These are phyloP conservation scores for Cordyceps cicadae DNA, from an alignment of 2,329 filamentous ascomycete species.

Conservation along the genomic window DNA sequence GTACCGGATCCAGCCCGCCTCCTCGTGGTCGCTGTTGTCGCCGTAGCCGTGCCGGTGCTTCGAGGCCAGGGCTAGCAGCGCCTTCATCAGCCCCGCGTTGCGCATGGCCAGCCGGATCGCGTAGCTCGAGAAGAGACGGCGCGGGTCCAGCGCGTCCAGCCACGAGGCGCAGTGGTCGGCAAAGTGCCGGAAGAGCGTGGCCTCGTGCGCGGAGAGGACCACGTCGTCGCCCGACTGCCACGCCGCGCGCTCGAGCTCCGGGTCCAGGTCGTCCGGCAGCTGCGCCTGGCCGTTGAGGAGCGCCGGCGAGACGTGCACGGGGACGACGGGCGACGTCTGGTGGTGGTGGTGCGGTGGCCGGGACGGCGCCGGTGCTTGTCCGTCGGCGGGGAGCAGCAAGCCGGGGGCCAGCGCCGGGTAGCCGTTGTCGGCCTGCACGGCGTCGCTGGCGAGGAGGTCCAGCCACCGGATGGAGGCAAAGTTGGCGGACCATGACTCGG, in stretches of 20 bases:
- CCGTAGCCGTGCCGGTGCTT: constrained; percentile 29
- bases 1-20: constrained; percentile 26
- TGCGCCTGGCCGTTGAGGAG: constrained; percentile 10
- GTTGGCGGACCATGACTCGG: constrained; percentile 22
- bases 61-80: constrained; percentile 45
- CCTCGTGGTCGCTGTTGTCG: constrained; percentile 27
- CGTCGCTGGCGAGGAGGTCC: constrained; percentile 14
- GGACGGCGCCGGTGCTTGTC: neutral
- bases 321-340: too few species aligned
- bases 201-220: constrained; percentile 19
- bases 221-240: constrained; percentile 21
- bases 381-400: neutral
- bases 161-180: constrained; percentile 17
- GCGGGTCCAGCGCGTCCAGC: constrained; percentile 14
- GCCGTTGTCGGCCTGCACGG: constrained; percentile 21
- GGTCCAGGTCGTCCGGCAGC: neutral
- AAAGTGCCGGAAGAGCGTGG: constrained; percentile 22
- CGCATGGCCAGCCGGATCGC: constrained; percentile 19
- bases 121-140: constrained; percentile 12
- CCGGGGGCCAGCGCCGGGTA: constrained; percentile 21
- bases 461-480: constrained; percentile 17
- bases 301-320: constrained; percentile 6
- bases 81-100: constrained; percentile 47
- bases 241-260: constrained; percentile 18
- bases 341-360: neutral